Percentiles rank a stretch among this genome's conserved stretches.
phyloP scores from a whole-genome alignment of 2,329 filamentous ascomycete species.

The Pseudovirgaria hyperparasitica region DNA sequence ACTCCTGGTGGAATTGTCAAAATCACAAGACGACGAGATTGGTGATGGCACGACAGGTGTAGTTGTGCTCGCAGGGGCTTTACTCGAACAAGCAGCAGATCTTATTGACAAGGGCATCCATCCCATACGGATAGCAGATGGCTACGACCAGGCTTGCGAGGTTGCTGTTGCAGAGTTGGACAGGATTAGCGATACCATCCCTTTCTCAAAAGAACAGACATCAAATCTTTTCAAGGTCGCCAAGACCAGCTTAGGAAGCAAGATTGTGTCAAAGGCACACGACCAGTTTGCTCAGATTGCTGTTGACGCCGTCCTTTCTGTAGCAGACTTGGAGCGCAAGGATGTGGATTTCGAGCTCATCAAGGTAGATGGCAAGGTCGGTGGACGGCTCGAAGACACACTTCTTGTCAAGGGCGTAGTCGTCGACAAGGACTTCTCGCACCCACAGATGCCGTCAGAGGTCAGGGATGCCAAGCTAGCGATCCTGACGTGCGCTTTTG shows the following conservation, averaged over 20 bases:
- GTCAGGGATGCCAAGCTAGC: conserved; percentile 93
- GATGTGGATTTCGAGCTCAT: conserved; percentile 98
- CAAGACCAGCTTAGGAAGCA: conserved; percentile 90
- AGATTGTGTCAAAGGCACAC: conserved; percentile 98
- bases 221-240: conserved; percentile 87
- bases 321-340: conserved; percentile 88
- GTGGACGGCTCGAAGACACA: conserved; percentile 84
- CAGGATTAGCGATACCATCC: conserved; percentile 79
- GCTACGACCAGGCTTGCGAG: conserved; percentile 95
- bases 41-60: conserved; percentile 97
- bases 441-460: conserved; percentile 96
- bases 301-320: conserved; percentile 90
- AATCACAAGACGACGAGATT: conserved; percentile 98
- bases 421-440: conserved; percentile 98
- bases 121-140: conserved; percentile 95
- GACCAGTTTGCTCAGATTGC: conserved; percentile 97
- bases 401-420: conserved; percentile 95
- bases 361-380: conserved; percentile 98
- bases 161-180: conserved; percentile 89
- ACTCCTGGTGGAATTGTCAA: conserved; percentile 89
- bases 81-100: conserved; percentile 92
- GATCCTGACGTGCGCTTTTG: conserved; percentile 94
- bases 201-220: conserved; percentile 69
- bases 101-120: conserved; percentile 99
- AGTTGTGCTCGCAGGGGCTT: conserved; percentile 84